Base-by-base conservation (phyloP, 2,329 filamentous ascomycete genomes). In the Cladorrhinum sp. region DNA sequence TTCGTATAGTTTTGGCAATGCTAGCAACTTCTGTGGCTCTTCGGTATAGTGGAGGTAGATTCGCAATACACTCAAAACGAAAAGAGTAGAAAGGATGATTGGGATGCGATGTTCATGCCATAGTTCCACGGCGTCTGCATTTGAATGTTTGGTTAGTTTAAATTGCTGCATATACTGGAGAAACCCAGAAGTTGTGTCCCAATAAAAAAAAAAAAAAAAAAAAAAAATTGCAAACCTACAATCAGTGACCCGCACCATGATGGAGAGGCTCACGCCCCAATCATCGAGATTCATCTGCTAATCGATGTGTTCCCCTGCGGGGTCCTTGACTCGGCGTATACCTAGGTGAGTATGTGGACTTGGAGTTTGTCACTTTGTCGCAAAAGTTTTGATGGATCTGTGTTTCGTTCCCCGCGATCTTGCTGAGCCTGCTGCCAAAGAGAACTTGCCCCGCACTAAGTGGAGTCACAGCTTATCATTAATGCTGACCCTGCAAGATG, bases 21-120 rank as follows among this genome's bases (percentile, higher is more conserved):
- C 72, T 8, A 75, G 67, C 0, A 79, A 66, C 8, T 72, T 70
- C n/a, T 74, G 66, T 29, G 68, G 71, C 7, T 72, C 67, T 6
- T 74, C 69, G 10, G 72, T 72, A 4, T 73, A 45, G 55, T 79
- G 75, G 0, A 82, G 68, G 56, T 81, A 81, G 4, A 77, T 54
- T 41, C 80, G 74, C 23, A 79, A 61, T 3, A 72, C 67, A 5
- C 77, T 62, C 36, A 82, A 73, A 9, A 74, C 50, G 2, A 73
- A 62, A 55, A 80, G 72, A 1, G 73, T 65, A 36, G 70, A 68
- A 2, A 81, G 65, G 16, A 82, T 72, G 25, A 81, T 74, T 1
- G 76, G 72, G 16, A 78, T 77, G 22, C 80, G 77, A 62, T 81
- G 73, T 54, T 70, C 63, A 64, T 82, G 79, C 80, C 80, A 83